Percentiles rank a stretch among this genome's conserved stretches.
phyloP scores from a whole-genome alignment of 1,284 basidiomycete genomes.

The Mycena citricolor region DNA sequence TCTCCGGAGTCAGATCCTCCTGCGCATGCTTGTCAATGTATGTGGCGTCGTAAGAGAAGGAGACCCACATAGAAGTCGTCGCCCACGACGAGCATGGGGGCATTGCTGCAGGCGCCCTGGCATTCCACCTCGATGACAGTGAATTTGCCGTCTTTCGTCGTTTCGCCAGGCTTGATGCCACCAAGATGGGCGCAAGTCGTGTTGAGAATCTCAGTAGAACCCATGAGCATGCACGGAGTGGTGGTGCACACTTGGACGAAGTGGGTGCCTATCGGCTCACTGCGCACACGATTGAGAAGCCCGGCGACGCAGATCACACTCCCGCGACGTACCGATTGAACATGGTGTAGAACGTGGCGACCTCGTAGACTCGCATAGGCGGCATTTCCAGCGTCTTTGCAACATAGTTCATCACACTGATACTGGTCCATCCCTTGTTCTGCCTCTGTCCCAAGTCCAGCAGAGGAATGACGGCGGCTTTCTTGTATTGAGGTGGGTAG shows the following conservation, averaged over 20 bases:
- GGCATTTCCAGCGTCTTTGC: constrained; percentile 92
- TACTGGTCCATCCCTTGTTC: constrained; percentile 98
- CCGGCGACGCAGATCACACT: neutral
- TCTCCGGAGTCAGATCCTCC: constrained; percentile 96
- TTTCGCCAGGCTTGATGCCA: constrained; percentile 85
- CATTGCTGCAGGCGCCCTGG: constrained; percentile 97
- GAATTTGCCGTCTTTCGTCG: constrained; percentile 94
- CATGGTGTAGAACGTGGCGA: constrained; percentile 99
- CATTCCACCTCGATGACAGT: constrained; percentile 98
- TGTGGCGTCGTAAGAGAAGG: constrained; percentile 7
- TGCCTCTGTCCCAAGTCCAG: constrained; percentile 96
- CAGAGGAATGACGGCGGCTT: constrained; percentile 95
- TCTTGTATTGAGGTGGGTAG: constrained; percentile 98
- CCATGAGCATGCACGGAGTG: constrained; percentile 96
- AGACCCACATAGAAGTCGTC: constrained; percentile 91
- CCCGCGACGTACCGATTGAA: constrained; percentile 76
- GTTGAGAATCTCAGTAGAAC: constrained; percentile 87
- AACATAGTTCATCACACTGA: constrained; percentile 98
- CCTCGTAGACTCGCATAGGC: constrained; percentile 99
- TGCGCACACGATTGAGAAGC: constrained; percentile 30
- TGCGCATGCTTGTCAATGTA: constrained; percentile 34
- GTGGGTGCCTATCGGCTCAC: constrained; percentile 92
- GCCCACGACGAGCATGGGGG: constrained; percentile 97
- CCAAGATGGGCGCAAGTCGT: constrained; percentile 85
- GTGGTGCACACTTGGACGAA: constrained; percentile 99